Evolutionary conservation across 2,329 filamentous ascomycete genomes (phyloP), one percentile per base, ranked within the genome.

Genomic region (Aureobasidium sp.): DNA sequence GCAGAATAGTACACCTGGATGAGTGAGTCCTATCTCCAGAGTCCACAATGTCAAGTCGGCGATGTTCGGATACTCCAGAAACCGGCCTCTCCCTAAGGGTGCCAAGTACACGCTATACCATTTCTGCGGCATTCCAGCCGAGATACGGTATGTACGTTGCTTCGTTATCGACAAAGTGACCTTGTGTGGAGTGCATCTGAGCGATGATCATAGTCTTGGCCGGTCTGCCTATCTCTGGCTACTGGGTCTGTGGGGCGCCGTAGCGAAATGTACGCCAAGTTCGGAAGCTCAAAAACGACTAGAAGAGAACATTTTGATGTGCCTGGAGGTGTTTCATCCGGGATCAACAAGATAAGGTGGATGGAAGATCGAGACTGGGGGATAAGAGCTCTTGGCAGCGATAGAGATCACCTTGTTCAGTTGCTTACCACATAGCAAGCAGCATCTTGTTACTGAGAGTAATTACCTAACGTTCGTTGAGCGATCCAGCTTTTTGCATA

Each of bases 271-370:
- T n/a, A 27, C 7, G 19, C 53, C 21, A 40, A 57, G 53, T 40
- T 21, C n/a, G 38, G 29, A 57, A 57, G 51, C 25, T 55, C 51
- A 19, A 17, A 5, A 13, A 17, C 21, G 11, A 21, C 4, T 9
- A 15, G 4, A 15, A 7, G 49, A n/a, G 15, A 29, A 23, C n/a
- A 9, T 19, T 19, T 43, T 10, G 8, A 31, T 42, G 27, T 33
- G 25, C 27, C n/a, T 9, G 17, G 42, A 47, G 45, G 45, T 47
- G 29, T 29, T 51, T 27, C 10, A 19, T 11, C 29, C 6, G 15
- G 1, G 53, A 57, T 57, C 40, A 40, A 57, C 53, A 29, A 57
- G 40, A 57, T 57, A 57, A 57, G 40, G 38, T 45, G 11, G 40
- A 23, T 46, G 37, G 17, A 57, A 23, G 53, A 45, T 37, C 13